Conservation (phyloP, 495 filamentous ascomycete genomes). For the Podospora australis region DNA sequence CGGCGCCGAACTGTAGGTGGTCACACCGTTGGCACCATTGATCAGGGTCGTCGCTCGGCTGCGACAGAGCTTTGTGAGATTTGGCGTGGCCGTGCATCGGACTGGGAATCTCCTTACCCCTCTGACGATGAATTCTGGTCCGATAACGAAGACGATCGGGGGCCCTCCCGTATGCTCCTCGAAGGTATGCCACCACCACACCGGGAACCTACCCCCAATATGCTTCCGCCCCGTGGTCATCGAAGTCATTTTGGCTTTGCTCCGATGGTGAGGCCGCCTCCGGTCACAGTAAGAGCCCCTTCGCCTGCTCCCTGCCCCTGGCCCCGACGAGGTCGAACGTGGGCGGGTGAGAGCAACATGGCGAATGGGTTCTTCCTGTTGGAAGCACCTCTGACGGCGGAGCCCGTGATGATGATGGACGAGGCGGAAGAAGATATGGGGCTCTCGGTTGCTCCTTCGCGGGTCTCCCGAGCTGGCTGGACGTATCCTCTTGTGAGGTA, state of each 20-base stretch:
- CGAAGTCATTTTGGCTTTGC: constrained; percentile 11
- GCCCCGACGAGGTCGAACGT: background rate
- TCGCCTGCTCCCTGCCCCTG: background rate
- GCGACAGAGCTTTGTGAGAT: constrained; percentile 24
- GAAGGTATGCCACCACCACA: constrained; percentile 7
- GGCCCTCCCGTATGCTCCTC: constrained; percentile 3
- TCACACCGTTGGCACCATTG: constrained; percentile 2
- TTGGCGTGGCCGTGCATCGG: constrained; percentile 23
- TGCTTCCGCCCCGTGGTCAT: constrained; percentile 5
- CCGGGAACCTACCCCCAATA: constrained; percentile 4
- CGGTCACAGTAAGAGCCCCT: background rate
- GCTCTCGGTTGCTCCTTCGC: background rate
- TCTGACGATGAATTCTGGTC: constrained; percentile 12
- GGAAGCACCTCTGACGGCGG: constrained; percentile 1
- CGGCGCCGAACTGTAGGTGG: background rate
- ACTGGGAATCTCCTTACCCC: constrained; percentile 27
- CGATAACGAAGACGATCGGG: constrained; percentile 9
- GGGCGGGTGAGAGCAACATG: background rate
- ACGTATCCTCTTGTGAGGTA: constrained; percentile 1
- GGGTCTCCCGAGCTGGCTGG: background rate
- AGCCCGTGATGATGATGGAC: constrained; percentile 8
- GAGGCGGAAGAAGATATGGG: background rate
- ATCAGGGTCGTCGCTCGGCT: constrained; percentile 10
- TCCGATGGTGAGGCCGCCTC: background rate
- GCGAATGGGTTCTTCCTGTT: background rate